phyloP scores from a whole-genome alignment of 2,329 filamentous ascomycete species.

The Botryotinia calthae region DNA sequence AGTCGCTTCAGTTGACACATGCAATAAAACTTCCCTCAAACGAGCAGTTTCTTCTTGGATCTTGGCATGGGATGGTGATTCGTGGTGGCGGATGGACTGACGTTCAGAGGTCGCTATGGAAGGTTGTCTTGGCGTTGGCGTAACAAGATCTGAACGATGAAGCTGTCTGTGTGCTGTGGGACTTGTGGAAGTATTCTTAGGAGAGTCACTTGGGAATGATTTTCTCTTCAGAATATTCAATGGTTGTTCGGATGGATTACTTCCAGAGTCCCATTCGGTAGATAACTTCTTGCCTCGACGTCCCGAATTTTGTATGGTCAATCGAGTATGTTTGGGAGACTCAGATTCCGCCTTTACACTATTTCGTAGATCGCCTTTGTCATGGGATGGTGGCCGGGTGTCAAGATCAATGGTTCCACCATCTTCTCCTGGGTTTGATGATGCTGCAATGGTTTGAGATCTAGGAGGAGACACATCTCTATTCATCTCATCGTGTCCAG shows the following conservation, averaged over 20 bases:
- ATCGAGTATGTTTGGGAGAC: background rate
- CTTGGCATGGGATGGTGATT: background rate
- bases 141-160: background rate
- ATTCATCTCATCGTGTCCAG: background rate
- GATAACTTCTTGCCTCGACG: background rate
- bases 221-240: background rate
- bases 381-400: too few species aligned
- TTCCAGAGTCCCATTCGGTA: background rate
- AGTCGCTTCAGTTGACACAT: constrained; percentile 28
- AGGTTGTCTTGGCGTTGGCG: background rate
- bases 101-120: background rate
- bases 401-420: background rate
- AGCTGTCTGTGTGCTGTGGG: background rate
- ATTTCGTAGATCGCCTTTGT: background rate
- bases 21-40: constrained; percentile 27
- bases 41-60: constrained; percentile 28
- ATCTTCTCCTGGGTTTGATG: background rate
- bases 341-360: too few species aligned
- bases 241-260: background rate
- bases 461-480: background rate
- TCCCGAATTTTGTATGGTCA: background rate
- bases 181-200: background rate
- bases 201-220: background rate
- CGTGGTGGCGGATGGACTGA: background rate
- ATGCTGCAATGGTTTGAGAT: background rate